Percentiles rank a stretch among this genome's conserved stretches.
phyloP scores from a whole-genome alignment of 2,329 filamentous ascomycete genomes.

The Polytolypa hystricis region DNA sequence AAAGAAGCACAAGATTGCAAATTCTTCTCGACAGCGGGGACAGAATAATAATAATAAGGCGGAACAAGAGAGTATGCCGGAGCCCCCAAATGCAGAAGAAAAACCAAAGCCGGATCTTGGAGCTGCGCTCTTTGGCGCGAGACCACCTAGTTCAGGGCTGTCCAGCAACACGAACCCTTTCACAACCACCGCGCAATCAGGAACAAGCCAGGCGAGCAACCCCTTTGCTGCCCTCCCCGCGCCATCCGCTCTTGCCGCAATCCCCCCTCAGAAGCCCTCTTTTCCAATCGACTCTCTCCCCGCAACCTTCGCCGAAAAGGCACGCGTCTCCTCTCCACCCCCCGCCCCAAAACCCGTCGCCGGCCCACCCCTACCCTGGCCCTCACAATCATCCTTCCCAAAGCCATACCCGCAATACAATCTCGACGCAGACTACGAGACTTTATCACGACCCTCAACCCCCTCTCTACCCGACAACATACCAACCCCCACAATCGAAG shows the following conservation, averaged over 20 bases:
- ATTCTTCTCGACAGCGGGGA: conserved; percentile 16
- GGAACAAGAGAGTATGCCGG: conserved; percentile 12
- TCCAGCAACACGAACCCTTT: conserved; percentile 44
- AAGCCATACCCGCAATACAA: conserved; percentile 64
- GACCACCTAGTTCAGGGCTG: conserved; percentile 25
- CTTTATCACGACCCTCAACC: conserved; percentile 49
- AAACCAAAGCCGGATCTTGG: conserved; percentile 31
- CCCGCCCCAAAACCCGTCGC: conserved; percentile 19
- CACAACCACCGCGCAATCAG: conserved; percentile 29
- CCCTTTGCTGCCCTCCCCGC: conserved; percentile 46
- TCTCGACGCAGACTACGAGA: conserved; percentile 87
- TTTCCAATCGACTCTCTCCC: conserved; percentile 45
- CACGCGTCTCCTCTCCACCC: conserved; percentile 38
- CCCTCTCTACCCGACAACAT: conserved; percentile 40
- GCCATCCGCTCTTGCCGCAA: conserved; percentile 32
- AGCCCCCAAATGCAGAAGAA: conserved; percentile 8
- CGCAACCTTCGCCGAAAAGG: conserved; percentile 65
- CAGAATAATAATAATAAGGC: conserved; percentile 14
- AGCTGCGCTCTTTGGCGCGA: conserved; percentile 53
- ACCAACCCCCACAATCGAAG: conserved; percentile 30
- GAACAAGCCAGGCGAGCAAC: conserved; percentile 37
- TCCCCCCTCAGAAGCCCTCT: conserved; percentile 29
- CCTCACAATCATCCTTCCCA: conserved; percentile 52
- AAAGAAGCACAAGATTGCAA: conserved; percentile 34
- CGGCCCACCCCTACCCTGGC: conserved; percentile 58